phyloP scores from a whole-genome alignment of 495 filamentous ascomycete species.

The Podospora comata region DNA sequence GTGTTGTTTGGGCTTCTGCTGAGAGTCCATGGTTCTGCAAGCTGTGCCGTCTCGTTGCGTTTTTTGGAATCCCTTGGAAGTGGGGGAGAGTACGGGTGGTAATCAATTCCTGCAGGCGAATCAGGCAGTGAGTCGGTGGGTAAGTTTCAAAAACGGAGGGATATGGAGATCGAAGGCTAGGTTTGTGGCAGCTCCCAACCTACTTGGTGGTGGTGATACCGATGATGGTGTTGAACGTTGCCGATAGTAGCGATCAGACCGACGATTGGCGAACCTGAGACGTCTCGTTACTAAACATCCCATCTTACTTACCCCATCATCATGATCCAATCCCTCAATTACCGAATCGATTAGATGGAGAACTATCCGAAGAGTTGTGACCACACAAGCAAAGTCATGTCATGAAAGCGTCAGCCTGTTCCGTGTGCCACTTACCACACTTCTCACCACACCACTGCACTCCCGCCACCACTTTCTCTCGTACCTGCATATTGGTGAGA shows the following conservation, averaged over 20 bases:
- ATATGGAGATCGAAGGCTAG: background rate
- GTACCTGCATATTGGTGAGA: background rate
- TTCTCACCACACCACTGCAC: background rate
- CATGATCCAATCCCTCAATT: background rate
- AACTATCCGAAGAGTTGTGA: background rate
- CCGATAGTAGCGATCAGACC: background rate
- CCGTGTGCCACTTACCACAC: background rate
- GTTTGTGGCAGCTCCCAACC: background rate
- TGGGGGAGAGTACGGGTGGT: too few relatives aligned
- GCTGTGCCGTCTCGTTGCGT: background rate
- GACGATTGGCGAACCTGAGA: background rate
- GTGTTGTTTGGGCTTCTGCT: background rate
- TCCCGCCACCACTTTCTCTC: background rate
- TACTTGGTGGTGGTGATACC: background rate
- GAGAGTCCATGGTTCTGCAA: background rate
- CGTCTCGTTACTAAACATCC: background rate
- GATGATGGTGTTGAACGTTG: background rate
- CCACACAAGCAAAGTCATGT: background rate
- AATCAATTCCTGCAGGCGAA: background rate
- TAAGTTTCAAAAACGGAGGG: background rate
- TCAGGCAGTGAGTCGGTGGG: background rate
- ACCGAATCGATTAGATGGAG: background rate
- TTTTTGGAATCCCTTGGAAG: background rate
- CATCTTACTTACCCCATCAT: background rate
- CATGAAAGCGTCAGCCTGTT: background rate